Conservation (phyloP, 345 rosid genomes). For the Salix purpurea region DNA sequence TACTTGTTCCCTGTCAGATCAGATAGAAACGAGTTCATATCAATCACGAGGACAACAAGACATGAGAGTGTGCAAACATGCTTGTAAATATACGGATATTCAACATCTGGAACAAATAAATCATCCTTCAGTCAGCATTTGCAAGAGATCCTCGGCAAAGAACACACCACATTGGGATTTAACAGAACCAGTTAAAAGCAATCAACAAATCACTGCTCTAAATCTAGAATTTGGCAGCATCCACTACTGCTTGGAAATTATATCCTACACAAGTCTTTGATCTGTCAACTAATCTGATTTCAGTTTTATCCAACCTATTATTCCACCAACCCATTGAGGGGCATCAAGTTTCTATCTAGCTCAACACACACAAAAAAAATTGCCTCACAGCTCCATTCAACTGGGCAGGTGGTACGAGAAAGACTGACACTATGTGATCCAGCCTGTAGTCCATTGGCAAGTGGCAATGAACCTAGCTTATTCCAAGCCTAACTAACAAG, state of each 20-base stretch:
- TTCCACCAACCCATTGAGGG: not conserved
- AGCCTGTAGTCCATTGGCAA: not conserved
- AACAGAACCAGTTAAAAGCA: not conserved
- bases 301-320: not conserved
- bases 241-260: not conserved
- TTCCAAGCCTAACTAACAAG: not conserved
- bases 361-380: not conserved
- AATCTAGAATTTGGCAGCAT: not conserved
- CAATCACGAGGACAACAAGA: not conserved
- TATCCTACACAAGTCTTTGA: not conserved
- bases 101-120: not conserved
- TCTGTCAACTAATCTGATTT: not conserved
- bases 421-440: not conserved
- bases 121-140: not conserved
- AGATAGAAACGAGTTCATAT: not conserved
- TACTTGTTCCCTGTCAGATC: slow-evolving; percentile 75
- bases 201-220: not conserved
- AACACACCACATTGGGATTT: not conserved
- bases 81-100: not conserved
- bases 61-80: not conserved
- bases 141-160: not conserved
- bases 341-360: not conserved
- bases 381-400: not conserved
- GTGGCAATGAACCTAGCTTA: not conserved
- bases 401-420: not conserved